Evolutionary conservation across 202 grass and related monocot species (phyloP).

Genomic region (Digitaria exilis): DNA sequence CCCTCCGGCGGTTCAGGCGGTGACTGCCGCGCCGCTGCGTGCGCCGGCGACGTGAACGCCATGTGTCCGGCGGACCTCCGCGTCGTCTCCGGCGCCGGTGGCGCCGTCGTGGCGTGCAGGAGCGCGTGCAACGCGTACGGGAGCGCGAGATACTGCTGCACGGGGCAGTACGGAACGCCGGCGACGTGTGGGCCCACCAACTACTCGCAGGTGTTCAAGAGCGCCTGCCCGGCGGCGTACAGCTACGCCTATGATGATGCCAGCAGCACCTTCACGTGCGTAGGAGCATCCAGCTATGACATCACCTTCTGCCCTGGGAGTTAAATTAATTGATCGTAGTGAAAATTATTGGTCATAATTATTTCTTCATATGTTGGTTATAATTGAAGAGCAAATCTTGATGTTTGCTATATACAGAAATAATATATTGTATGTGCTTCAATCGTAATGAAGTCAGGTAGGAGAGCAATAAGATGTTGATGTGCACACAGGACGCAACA

Average conservation of each 20-base stretch:
- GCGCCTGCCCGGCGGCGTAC: constrained; percentile 69
- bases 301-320: constrained; percentile 70
- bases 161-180: constrained; percentile 60
- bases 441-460: background rate
- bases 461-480: background rate
- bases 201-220: constrained; percentile 81
- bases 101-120: constrained; percentile 65
- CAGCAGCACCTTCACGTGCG: constrained; percentile 78
- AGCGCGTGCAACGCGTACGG: constrained; percentile 79
- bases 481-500: background rate
- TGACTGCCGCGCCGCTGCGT: constrained; percentile 43
- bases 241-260: constrained; percentile 89
- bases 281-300: constrained; percentile 49
- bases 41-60: constrained; percentile 62
- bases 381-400: background rate
- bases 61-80: constrained; percentile 64
- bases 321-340: background rate
- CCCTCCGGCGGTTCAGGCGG: constrained; percentile 34
- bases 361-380: background rate
- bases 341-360: background rate
- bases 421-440: background rate
- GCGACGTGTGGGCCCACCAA: constrained; percentile 57
- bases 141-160: constrained; percentile 70
- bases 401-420: background rate
- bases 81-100: constrained; percentile 20